Evolutionary conservation across 2,329 filamentous ascomycete species (phyloP).

Genomic region (Ilyonectria mors-panacis): DNA sequence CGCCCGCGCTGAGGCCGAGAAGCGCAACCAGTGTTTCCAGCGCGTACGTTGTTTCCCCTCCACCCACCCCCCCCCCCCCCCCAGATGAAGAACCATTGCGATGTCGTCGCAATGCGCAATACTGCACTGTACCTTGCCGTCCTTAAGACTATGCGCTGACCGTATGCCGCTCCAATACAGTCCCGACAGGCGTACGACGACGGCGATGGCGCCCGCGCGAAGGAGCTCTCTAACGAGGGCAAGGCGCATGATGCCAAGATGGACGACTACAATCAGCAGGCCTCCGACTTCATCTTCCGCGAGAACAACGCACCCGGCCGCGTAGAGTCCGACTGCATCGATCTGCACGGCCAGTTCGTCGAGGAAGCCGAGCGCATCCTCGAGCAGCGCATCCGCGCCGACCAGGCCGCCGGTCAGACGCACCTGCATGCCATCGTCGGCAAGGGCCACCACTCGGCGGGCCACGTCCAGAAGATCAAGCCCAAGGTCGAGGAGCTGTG

Average conservation of each 20-base stretch:
- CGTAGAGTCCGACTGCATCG: constrained; percentile 86
- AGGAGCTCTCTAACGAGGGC: constrained; percentile 86
- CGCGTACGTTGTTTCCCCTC: constrained; percentile 63
- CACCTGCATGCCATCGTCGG: constrained; percentile 97
- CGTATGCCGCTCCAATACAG: constrained; percentile 53
- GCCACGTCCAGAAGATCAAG: constrained; percentile 93
- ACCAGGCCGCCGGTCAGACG: constrained; percentile 79
- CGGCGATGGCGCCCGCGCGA: constrained; percentile 88
- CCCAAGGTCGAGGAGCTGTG: constrained; percentile 93
- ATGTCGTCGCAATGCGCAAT: background rate
- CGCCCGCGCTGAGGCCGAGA: constrained; percentile 84
- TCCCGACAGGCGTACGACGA: constrained; percentile 84
- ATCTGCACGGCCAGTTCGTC: constrained; percentile 94
- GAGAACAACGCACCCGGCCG: constrained; percentile 89
- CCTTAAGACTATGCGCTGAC: constrained; percentile 28
- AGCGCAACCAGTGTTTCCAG: constrained; percentile 84
- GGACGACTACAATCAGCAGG: constrained; percentile 91
- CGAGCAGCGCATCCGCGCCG: constrained; percentile 86
- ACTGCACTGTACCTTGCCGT: background rate
- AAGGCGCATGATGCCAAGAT: constrained; percentile 88
- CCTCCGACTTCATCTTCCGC: constrained; percentile 93
- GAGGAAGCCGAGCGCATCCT: constrained; percentile 95
- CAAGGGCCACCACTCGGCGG: constrained; percentile 88
- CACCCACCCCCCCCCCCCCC: background rate
- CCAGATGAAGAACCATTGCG: background rate